Conservation (phyloP, 1,139 yeast species). For the Suhomyces wounanorum region DNA sequence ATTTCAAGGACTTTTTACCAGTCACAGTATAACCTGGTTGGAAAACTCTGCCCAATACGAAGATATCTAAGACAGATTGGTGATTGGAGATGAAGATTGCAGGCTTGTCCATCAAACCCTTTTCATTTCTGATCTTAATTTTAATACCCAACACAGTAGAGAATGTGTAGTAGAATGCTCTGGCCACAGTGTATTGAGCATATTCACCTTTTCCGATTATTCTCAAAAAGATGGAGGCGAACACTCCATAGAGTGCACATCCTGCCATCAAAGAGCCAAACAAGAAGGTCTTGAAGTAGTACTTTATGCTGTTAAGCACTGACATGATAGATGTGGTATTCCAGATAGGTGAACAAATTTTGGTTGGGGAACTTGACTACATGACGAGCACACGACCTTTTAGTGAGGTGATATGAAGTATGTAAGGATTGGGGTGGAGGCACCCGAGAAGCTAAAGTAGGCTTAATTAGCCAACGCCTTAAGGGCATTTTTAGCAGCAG, state of each 20-base stretch:
- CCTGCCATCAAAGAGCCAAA: constrained; percentile 56
- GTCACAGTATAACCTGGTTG: constrained; percentile 92
- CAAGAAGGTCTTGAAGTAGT: constrained; percentile 54
- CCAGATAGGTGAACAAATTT: background rate
- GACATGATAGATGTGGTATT: constrained; percentile 6
- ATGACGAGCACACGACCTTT: constrained; percentile 2
- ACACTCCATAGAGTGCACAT: constrained; percentile 73
- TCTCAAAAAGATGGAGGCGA: constrained; percentile 69
- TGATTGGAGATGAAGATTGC: constrained; percentile 88
- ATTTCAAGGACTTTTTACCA: constrained; percentile 81
- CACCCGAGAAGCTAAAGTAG: background rate
- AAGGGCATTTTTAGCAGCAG: constrained; percentile 43
- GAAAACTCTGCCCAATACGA: constrained; percentile 77
- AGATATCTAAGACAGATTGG: constrained; percentile 85
- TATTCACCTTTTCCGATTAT: constrained; percentile 73
- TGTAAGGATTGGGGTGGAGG: background rate
- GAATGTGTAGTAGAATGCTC: constrained; percentile 68
- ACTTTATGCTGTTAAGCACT: constrained; percentile 35
- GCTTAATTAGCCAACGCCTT: constrained; percentile 10
- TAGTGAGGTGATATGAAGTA: background rate
- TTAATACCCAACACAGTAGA: constrained; percentile 66
- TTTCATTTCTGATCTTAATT: constrained; percentile 62
- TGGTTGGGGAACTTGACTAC: background rate
- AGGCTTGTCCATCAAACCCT: constrained; percentile 61
- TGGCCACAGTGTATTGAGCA: constrained; percentile 89